These are phyloP conservation scores for Candida buenavistaensis DNA, from an alignment of 1,139 yeast species.

Conservation along the genomic window DNA sequence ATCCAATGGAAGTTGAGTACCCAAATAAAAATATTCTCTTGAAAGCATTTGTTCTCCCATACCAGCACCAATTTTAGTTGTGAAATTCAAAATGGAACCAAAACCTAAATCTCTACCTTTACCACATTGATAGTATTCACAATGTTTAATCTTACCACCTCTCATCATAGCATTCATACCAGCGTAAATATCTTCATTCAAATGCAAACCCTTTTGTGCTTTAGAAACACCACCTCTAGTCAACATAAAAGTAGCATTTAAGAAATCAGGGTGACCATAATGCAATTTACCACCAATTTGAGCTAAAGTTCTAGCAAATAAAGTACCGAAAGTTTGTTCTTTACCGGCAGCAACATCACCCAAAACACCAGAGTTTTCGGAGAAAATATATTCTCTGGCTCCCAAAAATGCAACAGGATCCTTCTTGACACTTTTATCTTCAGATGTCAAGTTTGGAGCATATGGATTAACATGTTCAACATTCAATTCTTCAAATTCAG, in stretches of 20 bases:
- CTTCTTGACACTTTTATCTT: conserved; percentile 33
- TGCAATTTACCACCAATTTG: conserved; percentile 57
- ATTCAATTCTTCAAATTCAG: conserved; percentile 62
- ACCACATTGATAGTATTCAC: conserved; percentile 59
- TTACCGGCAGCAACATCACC: conserved; percentile 62
- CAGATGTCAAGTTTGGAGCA: conserved; percentile 57
- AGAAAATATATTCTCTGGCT: conserved; percentile 54
- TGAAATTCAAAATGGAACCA: conserved; percentile 52
- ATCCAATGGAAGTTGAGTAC: conserved; percentile 50
- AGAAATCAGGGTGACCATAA: conserved; percentile 58
- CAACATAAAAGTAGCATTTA: conserved; percentile 50
- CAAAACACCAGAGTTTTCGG: conserved; percentile 53
- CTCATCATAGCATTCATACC: conserved; percentile 53
- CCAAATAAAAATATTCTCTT: conserved; percentile 51
- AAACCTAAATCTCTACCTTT: conserved; percentile 58
- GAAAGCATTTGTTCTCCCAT: conserved; percentile 60
- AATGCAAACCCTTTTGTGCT: conserved; percentile 54
- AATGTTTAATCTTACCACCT: conserved; percentile 56
- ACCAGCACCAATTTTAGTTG: conserved; percentile 58
- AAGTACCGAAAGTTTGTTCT: conserved; percentile 57
- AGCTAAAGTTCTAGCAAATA: conserved; percentile 55
- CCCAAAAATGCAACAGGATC: conserved; percentile 58
- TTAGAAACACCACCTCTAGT: conserved; percentile 59
- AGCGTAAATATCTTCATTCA: conserved; percentile 58
- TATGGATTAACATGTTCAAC: conserved; percentile 83